Conservation (phyloP, 192 early-diverging fungal species). For the Rhizophagus clarus region DNA sequence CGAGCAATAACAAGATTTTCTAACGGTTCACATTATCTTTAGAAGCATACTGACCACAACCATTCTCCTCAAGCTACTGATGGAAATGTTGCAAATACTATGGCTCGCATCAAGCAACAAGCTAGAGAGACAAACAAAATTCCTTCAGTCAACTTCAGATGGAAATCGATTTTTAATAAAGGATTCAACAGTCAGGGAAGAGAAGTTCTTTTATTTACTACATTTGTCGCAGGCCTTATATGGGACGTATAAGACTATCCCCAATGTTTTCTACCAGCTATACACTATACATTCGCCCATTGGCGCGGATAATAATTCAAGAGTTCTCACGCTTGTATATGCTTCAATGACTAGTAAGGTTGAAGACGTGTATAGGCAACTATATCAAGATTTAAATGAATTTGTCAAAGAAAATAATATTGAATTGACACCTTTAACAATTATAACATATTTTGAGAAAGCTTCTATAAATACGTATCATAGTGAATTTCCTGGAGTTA, state of each 20-base stretch:
- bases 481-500: background rate
- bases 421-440: background rate
- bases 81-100: too few species aligned
- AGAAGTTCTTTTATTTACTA: background rate
- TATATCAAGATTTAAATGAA: background rate
- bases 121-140: background rate
- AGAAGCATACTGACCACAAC: background rate
- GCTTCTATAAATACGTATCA: background rate
- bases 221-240: background rate
- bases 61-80: background rate
- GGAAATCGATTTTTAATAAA: background rate
- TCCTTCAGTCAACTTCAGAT: background rate
- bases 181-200: background rate
- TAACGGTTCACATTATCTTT: background rate
- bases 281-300: too few species aligned
- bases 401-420: constrained; percentile 2
- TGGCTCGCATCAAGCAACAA: too few species aligned
- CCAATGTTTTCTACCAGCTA: too few species aligned
- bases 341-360: too few species aligned
- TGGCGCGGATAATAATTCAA: background rate
- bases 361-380: background rate
- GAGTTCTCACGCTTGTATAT: background rate
- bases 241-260: too few species aligned
- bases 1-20: background rate
- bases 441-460: constrained; percentile 1